Percentiles rank a stretch among this genome's conserved stretches.
phyloP scores from a whole-genome alignment of 2,329 filamentous ascomycete species.

The Alternaria sp. region DNA sequence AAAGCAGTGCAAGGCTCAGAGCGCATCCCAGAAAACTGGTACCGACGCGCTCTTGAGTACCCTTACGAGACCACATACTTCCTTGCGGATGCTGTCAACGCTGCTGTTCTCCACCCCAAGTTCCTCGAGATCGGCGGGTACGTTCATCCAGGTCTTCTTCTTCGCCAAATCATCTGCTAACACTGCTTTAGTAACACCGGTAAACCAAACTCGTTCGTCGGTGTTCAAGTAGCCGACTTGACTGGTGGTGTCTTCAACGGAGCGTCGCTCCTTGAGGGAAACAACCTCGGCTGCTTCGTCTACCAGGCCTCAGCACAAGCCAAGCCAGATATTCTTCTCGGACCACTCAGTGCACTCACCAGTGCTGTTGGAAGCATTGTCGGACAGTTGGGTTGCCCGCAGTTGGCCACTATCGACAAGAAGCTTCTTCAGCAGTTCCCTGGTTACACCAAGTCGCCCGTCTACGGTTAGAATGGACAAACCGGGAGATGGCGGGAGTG shows the following conservation, averaged over 20 bases:
- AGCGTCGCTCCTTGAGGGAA: conserved; percentile 26
- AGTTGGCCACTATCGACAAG: conserved; percentile 27
- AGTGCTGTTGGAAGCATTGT: conserved; percentile 26
- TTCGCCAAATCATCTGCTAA: not conserved
- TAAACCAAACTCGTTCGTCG: conserved; percentile 34
- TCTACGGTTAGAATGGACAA: conserved; percentile 23
- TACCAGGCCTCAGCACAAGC: conserved; percentile 32
- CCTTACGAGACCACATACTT: conserved; percentile 36
- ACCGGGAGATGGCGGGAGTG: not conserved
- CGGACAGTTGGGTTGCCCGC: conserved; percentile 27
- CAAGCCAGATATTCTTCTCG: conserved; percentile 33
- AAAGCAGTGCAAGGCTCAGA: conserved; percentile 30
- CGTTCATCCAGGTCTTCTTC: not conserved
- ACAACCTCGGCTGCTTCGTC: conserved; percentile 33
- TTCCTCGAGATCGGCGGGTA: conserved; percentile 35
- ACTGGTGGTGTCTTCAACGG: conserved; percentile 31
- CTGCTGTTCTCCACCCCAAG: conserved; percentile 33
- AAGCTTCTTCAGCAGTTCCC: conserved; percentile 31
- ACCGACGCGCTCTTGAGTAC: conserved; percentile 33
- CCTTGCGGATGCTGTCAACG: conserved; percentile 29
- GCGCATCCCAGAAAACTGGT: conserved; percentile 36
- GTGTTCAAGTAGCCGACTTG: conserved; percentile 27
- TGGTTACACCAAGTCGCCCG: conserved; percentile 28
- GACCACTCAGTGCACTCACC: conserved; percentile 25
- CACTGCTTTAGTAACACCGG: conserved; percentile 29